Percentiles rank a stretch among this genome's conserved stretches.
Conservation (phyloP, 345 rosid genomes). For the Conringia planisiliqua region DNA sequence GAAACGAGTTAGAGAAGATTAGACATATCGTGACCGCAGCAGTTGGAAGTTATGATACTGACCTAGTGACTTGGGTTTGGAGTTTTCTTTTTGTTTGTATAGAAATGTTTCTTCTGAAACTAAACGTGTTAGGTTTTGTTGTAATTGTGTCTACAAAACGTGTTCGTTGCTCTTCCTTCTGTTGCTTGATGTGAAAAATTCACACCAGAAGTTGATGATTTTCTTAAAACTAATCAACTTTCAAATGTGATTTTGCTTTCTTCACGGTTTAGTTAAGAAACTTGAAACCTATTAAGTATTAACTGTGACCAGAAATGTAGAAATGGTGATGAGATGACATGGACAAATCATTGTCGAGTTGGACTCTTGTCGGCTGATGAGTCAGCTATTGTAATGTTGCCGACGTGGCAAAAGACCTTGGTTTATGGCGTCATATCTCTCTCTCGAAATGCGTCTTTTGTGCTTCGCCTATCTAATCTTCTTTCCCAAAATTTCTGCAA, state of each 20-base stretch:
- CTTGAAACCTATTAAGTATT: background rate
- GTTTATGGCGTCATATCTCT: slow-evolving; percentile 10
- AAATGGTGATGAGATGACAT: slow-evolving; percentile 6
- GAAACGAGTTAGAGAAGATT: slow-evolving; percentile 43
- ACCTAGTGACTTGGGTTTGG: slow-evolving; percentile 9
- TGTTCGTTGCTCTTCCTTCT: background rate
- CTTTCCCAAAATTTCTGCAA: slow-evolving; percentile 29
- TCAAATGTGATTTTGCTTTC: background rate
- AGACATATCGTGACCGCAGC: slow-evolving; percentile 5
- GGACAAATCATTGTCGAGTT: background rate
- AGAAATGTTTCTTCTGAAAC: background rate
- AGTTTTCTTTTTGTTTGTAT: background rate
- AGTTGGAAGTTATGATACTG: slow-evolving; percentile 15
- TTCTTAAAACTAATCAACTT: background rate
- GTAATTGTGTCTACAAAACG: background rate
- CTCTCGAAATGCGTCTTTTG: slow-evolving; percentile 28
- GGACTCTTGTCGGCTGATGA: slow-evolving; percentile 25
- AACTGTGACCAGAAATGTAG: no score
- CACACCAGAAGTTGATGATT: background rate
- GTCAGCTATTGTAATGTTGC: background rate
- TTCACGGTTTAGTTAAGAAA: background rate
- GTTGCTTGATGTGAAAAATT: background rate
- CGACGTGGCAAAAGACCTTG: slow-evolving; percentile 8
- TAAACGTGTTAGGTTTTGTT: background rate
- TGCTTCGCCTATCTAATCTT: slow-evolving; percentile 10